A percentile compares a stretch with the other conserved stretches of the same genome.
phyloP scores from a whole-genome alignment of 352 stramenopile genomes.

The Pythium dissotocum region DNA sequence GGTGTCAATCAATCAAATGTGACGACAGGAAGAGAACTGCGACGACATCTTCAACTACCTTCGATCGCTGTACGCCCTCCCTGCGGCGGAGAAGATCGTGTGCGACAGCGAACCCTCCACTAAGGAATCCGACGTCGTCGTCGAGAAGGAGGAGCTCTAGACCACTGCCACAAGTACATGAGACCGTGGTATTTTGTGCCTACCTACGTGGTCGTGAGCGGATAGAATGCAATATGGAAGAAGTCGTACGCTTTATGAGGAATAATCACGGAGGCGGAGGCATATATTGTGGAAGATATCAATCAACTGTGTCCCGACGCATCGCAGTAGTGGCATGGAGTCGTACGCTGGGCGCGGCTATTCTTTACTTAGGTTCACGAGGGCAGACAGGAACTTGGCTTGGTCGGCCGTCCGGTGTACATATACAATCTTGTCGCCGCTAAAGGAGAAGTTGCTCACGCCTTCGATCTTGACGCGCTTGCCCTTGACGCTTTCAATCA shows the following conservation, averaged over 20 bases:
- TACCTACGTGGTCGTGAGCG: neutral
- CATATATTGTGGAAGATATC: slow-evolving; percentile 22
- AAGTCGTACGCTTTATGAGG: neutral
- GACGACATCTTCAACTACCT: slow-evolving; percentile 67
- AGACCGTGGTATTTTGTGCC: neutral
- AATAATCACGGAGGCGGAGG: slow-evolving; percentile 11
- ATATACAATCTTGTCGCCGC: slow-evolving; percentile 87
- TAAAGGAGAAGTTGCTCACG: slow-evolving; percentile 89
- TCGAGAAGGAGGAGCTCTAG: slow-evolving; percentile 51
- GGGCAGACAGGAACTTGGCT: slow-evolving; percentile 83
- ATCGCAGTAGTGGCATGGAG: neutral
- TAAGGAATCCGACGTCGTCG: slow-evolving; percentile 6
- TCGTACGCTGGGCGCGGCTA: slow-evolving; percentile 26
- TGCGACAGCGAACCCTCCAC: slow-evolving; percentile 31
- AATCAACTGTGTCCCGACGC: slow-evolving; percentile 17
- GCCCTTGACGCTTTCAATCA: slow-evolving; percentile 83
- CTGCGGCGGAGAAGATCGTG: slow-evolving; percentile 30
- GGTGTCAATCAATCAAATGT: too few relatives aligned
- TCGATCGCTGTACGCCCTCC: slow-evolving; percentile 51
- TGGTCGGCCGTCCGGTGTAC: slow-evolving; percentile 87
- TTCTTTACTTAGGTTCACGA: slow-evolving; percentile 78
- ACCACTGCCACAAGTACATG: neutral
- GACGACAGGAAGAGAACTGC: slow-evolving; percentile 50
- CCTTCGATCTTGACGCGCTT: slow-evolving; percentile 80
- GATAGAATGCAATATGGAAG: neutral